phyloP scores from a whole-genome alignment of 129 eudicot genomes.

The Escallonia rubra region DNA sequence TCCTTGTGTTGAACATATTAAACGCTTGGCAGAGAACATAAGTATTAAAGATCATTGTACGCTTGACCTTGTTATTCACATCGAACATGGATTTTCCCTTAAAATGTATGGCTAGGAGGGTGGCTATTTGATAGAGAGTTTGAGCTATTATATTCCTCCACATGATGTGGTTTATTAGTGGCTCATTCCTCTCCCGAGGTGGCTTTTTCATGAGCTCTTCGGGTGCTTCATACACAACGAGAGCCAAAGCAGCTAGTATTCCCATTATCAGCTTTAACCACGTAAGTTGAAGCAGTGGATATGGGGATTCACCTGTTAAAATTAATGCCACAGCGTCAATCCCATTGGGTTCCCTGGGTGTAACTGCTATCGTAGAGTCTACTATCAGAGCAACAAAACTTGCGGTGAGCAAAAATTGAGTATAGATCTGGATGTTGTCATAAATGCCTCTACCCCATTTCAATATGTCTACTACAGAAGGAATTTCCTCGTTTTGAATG shows the following conservation, averaged over 20 bases:
- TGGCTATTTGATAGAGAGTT: conserved; percentile 1
- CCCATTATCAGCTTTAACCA: conserved; percentile 7
- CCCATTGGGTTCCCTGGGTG: not conserved
- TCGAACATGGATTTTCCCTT: not conserved
- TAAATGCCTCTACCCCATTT: conserved; percentile 7
- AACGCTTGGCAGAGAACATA: conserved; percentile 7
- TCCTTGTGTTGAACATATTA: conserved; percentile 6
- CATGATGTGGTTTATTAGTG: conserved; percentile 8
- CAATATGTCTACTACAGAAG: not conserved
- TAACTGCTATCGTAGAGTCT: not conserved
- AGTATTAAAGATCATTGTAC: not conserved
- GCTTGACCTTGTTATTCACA: not conserved
- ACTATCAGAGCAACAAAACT: conserved; percentile 1
- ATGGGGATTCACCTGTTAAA: not conserved
- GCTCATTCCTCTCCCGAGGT: conserved; percentile 1
- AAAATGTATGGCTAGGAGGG: conserved; percentile 3
- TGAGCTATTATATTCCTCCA: conserved; percentile 8
- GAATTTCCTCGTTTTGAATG: not conserved
- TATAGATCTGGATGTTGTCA: conserved; percentile 7
- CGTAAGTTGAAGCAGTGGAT: not conserved
- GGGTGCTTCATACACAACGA: not conserved
- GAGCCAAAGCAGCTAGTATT: conserved; percentile 6
- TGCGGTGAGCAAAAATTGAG: conserved; percentile 6
- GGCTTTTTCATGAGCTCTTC: not conserved
- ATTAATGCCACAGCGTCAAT: not conserved